Base-by-base conservation (phyloP, 345 rosid species). In the Xanthoceras sorbifolium region DNA sequence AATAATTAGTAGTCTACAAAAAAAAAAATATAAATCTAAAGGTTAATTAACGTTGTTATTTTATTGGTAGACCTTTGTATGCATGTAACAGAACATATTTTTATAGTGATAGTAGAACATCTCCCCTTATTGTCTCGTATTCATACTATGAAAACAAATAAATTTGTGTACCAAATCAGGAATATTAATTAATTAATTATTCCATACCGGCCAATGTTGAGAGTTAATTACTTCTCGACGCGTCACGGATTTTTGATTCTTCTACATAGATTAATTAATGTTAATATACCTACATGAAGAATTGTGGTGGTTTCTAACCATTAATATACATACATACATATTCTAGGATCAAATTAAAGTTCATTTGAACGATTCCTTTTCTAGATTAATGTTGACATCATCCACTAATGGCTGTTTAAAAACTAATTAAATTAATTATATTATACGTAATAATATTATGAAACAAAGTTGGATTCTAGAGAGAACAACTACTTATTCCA, bases 321-420 rank as follows among this genome's bases (percentile, higher is more conserved):
- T n/a, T n/a, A n/a, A n/a, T n/a, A n/a, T n/a, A n/a, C n/a, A n/a
- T 46, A 46, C 52, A 46, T 50, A 17, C n/a, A 50, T 50, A 50
- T 50, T 50, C 55, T 50, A 50, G 4, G 55, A 50, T 17, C n/a
- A 17, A 50, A 26, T 10, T 66, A 22, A n/a, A n/a, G n/a, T n/a
- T n/a, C n/a, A n/a, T n/a, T n/a, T n/a, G 8, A 50, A 50, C 22
- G 86, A 84, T 84, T 82, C 87, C 50, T 79, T 74, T 82, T 81
- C 82, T 82, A 75, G 86, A 86, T 82, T 44, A 77, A 57, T 61
- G 80, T 74, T 80, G 82, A 77, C 86, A 78, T 55, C 83, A 73
- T 65, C 67, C 80, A 82, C 72, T 80, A 73, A 64, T 52, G 72
- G 67, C 75, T 72, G 84, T 69, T 72, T 44, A 3, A 29, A 72